These are phyloP conservation scores for Aspergillus sp. DNA, from an alignment of 2,329 filamentous ascomycete genomes.

Conservation along the genomic window DNA sequence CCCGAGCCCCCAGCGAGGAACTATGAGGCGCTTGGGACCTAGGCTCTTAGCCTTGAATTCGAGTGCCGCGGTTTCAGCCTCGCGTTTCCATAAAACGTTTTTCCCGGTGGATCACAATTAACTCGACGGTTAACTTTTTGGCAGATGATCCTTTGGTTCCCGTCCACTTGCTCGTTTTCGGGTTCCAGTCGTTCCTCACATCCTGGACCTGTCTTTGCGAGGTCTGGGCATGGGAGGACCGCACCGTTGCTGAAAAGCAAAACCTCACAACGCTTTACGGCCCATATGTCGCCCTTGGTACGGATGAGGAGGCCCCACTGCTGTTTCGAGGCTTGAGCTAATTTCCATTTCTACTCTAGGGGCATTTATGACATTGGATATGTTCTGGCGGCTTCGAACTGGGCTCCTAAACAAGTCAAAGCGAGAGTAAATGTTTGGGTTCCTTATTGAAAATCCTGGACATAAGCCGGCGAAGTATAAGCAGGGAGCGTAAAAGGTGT, in stretches of 20 bases:
- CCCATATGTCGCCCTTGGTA: slow-evolving; percentile 58
- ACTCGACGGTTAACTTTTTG: neutral
- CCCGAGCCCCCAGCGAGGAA: neutral
- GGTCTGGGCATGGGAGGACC: slow-evolving; percentile 56
- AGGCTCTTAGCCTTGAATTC: neutral
- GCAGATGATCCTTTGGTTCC: slow-evolving; percentile 59
- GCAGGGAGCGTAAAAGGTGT: neutral
- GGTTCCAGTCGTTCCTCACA: slow-evolving; percentile 60
- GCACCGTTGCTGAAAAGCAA: slow-evolving; percentile 48
- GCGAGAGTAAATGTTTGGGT: slow-evolving; percentile 20
- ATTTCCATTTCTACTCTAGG: slow-evolving; percentile 24
- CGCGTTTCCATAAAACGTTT: neutral
- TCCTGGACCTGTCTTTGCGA: slow-evolving; percentile 64
- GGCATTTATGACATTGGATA: slow-evolving; percentile 40
- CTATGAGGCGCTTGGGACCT: neutral
- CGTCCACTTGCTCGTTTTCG: slow-evolving; percentile 61
- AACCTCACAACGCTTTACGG: slow-evolving; percentile 55
- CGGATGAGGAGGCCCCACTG: slow-evolving; percentile 27
- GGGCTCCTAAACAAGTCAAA: slow-evolving; percentile 30
- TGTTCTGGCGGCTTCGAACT: slow-evolving; percentile 33
- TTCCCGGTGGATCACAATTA: neutral
- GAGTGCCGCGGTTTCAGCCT: neutral
- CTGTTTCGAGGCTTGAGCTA: neutral
- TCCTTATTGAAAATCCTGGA: neutral
- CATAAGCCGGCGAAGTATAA: no score